Conservation (phyloP, 2,329 filamentous ascomycete genomes). For the Nemania sp. region DNA sequence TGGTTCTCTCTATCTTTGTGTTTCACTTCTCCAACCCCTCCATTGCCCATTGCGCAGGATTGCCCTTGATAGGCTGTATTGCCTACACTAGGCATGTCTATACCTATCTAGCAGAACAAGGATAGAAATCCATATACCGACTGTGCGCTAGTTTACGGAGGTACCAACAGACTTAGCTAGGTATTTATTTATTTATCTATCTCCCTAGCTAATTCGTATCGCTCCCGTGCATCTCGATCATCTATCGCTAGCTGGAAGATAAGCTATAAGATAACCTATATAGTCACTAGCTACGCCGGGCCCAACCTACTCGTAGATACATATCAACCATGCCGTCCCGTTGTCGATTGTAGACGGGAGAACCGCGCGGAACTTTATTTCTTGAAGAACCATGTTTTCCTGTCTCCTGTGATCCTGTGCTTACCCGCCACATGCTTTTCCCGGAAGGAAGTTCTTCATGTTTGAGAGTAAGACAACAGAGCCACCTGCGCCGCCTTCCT, state of each 20-base stretch:
- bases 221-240: not conserved
- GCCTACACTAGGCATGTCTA: not conserved
- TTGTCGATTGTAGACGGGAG: slow-evolving; percentile 8
- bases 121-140: not conserved
- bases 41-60: not conserved
- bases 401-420: not conserved
- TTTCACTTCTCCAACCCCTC: slow-evolving; percentile 22
- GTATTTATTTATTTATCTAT: not conserved
- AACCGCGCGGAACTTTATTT: not conserved
- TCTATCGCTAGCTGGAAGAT: not conserved
- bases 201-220: not conserved
- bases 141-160: not conserved
- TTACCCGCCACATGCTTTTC: slow-evolving; percentile 3
- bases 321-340: not conserved
- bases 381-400: slow-evolving; percentile 4
- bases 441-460: slow-evolving; percentile 1
- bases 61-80: not conserved
- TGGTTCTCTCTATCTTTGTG: slow-evolving; percentile 2
- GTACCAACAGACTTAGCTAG: no score
- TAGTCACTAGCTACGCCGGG: not conserved
- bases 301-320: not conserved
- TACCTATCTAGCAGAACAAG: not conserved
- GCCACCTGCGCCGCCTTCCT: not conserved
- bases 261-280: not conserved
- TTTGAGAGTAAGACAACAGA: slow-evolving; percentile 24